These are phyloP conservation scores for Yamadazyma tumulicola DNA, from an alignment of 805 yeast species.

Conservation along the genomic window DNA sequence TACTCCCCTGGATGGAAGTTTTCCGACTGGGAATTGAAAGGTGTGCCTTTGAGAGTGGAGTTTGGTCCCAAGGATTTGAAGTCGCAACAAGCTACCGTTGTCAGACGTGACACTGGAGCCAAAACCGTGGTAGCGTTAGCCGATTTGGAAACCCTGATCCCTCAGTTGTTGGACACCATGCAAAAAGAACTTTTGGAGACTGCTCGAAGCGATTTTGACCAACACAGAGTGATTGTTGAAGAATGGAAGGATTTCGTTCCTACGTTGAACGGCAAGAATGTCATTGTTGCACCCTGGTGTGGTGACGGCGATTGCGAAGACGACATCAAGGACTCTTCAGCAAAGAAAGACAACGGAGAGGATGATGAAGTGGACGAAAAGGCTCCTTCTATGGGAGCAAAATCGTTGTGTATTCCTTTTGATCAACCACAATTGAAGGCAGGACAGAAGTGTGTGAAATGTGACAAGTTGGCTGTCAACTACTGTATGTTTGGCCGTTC, in stretches of 20 bases:
- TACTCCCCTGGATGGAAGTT: slow-evolving; percentile 99
- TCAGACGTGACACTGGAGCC: slow-evolving; percentile 86
- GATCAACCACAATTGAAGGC: slow-evolving; percentile 79
- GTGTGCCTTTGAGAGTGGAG: slow-evolving; percentile 91
- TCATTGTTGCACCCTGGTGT: slow-evolving; percentile 96
- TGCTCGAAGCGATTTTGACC: slow-evolving; percentile 81
- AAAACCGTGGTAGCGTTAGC: slow-evolving; percentile 62
- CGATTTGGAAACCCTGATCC: slow-evolving; percentile 60
- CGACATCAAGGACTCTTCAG: slow-evolving; percentile 86
- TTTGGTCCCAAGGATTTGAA: slow-evolving; percentile 95
- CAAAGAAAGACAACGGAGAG: slow-evolving; percentile 78
- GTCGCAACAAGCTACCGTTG: slow-evolving; percentile 76
- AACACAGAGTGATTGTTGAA: slow-evolving; percentile 76
- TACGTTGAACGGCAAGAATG: slow-evolving; percentile 84
- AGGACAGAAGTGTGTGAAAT: slow-evolving; percentile 84
- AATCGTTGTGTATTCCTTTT: slow-evolving; percentile 93
- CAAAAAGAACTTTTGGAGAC: slow-evolving; percentile 68
- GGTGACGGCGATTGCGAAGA: slow-evolving; percentile 94
- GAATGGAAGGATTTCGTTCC: slow-evolving; percentile 94
- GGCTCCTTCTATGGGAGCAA: slow-evolving; percentile 99
- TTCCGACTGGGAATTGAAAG: slow-evolving; percentile 95
- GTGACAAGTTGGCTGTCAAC: slow-evolving; percentile 70
- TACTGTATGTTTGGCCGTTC: slow-evolving; percentile 98
- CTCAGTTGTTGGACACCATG: slow-evolving; percentile 76
- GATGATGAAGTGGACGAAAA: slow-evolving; percentile 86